A percentile compares a stretch with the other conserved stretches of the same genome.
phyloP scores from a whole-genome alignment of 1,284 basidiomycete species.

The Fistulinella cinereoalba region DNA sequence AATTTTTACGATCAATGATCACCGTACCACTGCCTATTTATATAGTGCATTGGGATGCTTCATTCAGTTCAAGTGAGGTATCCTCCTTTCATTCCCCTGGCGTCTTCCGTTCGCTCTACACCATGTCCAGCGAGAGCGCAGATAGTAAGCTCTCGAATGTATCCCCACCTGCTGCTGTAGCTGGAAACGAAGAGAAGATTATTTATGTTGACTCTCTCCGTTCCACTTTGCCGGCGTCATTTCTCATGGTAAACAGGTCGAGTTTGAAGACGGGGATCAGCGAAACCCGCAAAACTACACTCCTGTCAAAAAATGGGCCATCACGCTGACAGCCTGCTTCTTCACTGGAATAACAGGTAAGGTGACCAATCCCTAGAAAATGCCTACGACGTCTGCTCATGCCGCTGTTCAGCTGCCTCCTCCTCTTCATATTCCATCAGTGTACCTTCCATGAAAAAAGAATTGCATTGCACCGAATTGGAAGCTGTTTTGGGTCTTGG shows the following conservation, averaged over 20 bases:
- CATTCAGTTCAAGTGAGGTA: neutral
- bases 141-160: neutral
- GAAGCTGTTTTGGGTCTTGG: constrained; percentile 38
- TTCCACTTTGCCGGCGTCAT: neutral
- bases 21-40: no score
- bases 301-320: constrained; percentile 23
- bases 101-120: no score
- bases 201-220: neutral
- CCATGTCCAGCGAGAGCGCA: neutral
- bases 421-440: constrained; percentile 41
- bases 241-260: constrained; percentile 19
- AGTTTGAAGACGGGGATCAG: constrained; percentile 26
- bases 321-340: constrained; percentile 24
- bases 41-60: neutral
- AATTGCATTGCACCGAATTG: constrained; percentile 37
- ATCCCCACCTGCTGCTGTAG: neutral
- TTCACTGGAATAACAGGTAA: constrained; percentile 20
- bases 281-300: constrained; percentile 26
- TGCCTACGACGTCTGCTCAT: constrained; percentile 1
- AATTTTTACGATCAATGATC: no score
- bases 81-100: neutral
- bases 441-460: constrained; percentile 39
- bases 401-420: constrained; percentile 24
- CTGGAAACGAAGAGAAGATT: neutral
- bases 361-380: neutral